Conservation (phyloP, 108 stramenopile species). For the Fragilariopsis cylindrus region DNA sequence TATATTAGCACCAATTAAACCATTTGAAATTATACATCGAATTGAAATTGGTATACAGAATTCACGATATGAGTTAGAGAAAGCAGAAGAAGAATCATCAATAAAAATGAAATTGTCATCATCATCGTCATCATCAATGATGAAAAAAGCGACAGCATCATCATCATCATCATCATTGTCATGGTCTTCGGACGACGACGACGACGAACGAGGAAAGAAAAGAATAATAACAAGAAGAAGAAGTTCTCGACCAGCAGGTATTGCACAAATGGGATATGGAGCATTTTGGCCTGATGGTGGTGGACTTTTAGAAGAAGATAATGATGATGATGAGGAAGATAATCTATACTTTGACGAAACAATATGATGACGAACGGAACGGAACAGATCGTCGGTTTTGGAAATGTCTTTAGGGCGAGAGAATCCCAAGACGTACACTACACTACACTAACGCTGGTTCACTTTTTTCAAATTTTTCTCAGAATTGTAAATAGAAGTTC, state of each 20-base stretch:
- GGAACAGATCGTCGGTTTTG: too few species aligned
- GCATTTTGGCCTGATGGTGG: slow-evolving; percentile 61
- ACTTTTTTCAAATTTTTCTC: too few species aligned
- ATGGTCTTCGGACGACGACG: too few species aligned
- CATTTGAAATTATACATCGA: slow-evolving; percentile 67
- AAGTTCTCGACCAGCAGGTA: slow-evolving; percentile 39
- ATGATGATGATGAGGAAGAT: not conserved
- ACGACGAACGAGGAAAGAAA: too few species aligned
- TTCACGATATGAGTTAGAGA: slow-evolving; percentile 4
- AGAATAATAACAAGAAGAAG: not conserved
- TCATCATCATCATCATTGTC: not conserved
- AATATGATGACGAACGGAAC: too few species aligned
- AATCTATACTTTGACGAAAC: too few species aligned
- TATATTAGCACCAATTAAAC: slow-evolving; percentile 69
- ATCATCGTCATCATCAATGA: not conserved
- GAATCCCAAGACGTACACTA: too few species aligned
- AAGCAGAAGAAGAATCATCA: not conserved
- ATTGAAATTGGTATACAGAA: slow-evolving; percentile 26
- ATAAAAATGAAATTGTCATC: not conserved
- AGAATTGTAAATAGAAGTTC: too few species aligned
- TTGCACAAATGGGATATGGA: slow-evolving; percentile 50
- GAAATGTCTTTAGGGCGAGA: too few species aligned
- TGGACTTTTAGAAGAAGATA: slow-evolving; percentile 27
- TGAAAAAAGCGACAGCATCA: not conserved
- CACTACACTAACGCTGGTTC: too few species aligned